A percentile compares a stretch with the other conserved stretches of the same genome.
phyloP scores from a whole-genome alignment of 2,329 filamentous ascomycete species.

The Aspergillus jensenii region DNA sequence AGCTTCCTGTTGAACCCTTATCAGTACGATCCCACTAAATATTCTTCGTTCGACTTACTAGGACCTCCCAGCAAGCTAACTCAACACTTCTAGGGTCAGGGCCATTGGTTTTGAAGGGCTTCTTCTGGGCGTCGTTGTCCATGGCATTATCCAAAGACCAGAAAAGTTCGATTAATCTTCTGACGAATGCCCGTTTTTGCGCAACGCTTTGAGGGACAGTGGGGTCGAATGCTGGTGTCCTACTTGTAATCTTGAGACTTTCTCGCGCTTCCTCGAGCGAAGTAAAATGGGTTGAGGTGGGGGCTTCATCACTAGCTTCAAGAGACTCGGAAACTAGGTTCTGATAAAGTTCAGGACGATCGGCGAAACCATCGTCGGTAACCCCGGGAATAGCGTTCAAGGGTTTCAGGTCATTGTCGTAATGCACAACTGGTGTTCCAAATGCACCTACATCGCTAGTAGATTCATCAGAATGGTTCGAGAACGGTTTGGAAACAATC shows the following conservation, averaged over 20 bases:
- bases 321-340: neutral
- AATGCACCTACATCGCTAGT: neutral
- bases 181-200: slow-evolving; percentile 27
- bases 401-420: neutral
- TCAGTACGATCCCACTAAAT: neutral
- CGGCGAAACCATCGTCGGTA: neutral
- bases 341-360: neutral
- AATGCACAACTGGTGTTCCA: neutral
- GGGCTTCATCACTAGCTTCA: neutral
- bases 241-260: neutral
- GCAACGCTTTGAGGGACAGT: slow-evolving; percentile 26
- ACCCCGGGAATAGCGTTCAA: neutral
- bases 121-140: slow-evolving; percentile 24
- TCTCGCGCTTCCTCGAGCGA: slow-evolving; percentile 21
- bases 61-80: slow-evolving; percentile 32
- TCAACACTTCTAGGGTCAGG: slow-evolving; percentile 29
- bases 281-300: slow-evolving; percentile 13
- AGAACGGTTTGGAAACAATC: neutral
- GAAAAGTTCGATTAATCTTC: slow-evolving; percentile 21
- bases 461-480: neutral
- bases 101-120: slow-evolving; percentile 27
- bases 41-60: slow-evolving; percentile 22
- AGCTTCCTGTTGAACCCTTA: slow-evolving; percentile 17
- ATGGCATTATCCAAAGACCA: slow-evolving; percentile 24
- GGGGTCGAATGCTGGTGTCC: slow-evolving; percentile 14